These are phyloP conservation scores for Carex kokanica DNA, from an alignment of 176 grass and related monocot species.

Conservation along the genomic window DNA sequence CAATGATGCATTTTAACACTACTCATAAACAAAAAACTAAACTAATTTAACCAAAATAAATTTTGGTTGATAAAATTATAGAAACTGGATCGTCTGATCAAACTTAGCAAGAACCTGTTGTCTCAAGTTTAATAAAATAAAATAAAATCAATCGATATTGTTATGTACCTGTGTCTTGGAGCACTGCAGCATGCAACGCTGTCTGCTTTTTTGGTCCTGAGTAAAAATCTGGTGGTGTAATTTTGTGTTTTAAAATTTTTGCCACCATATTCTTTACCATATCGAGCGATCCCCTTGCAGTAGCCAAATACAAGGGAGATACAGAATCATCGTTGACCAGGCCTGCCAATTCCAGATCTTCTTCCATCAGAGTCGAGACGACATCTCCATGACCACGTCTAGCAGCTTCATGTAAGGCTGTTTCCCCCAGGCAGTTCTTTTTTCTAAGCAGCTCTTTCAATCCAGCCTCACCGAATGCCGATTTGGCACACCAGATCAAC, in stretches of 20 bases:
- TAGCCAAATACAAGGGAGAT: not conserved
- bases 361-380: not conserved
- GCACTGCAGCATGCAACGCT: no score
- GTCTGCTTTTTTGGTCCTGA: no score
- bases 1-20: no score
- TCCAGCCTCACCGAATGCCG: not conserved
- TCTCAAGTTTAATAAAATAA: no score
- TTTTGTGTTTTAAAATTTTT: not conserved
- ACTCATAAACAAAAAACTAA: no score
- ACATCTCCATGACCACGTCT: not conserved
- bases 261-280: not conserved
- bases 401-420: conserved; percentile 20
- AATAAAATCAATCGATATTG: no score
- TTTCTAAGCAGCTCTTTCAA: not conserved
- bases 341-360: not conserved
- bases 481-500: not conserved
- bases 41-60: no score
- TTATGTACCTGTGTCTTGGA: no score
- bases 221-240: not conserved
- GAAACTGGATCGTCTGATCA: no score
- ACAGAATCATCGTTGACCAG: not conserved
- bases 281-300: not conserved
- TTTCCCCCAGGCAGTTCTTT: not conserved
- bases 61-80: no score
- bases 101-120: no score